Evolutionary conservation across 129 eudicot species (phyloP), one percentile per base, ranked within the genome.

Genomic region (Scalesia atractyloides): DNA sequence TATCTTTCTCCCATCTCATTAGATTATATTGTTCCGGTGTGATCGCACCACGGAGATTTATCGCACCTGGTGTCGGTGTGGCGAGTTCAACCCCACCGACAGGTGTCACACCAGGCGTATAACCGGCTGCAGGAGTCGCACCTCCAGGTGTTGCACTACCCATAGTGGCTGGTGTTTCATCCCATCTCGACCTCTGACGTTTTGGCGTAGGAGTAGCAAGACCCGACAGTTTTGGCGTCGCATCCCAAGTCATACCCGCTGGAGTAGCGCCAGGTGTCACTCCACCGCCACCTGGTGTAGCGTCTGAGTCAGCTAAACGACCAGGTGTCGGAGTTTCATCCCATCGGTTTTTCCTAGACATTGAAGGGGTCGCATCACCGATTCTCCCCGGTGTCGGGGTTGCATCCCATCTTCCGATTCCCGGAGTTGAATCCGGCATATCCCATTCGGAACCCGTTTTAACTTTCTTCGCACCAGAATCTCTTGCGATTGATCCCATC

Each of bases 221-320:
- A 9, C 97, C 98, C 17, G 90, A 77, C 18, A 92, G 80, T 85
- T 94, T 94, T 0, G 98, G 98, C 3, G 98, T 90, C 15, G 98
- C 89, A 73, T 94, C 98, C 98, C 98, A 94, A 6, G 97, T 82
- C 98, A 94, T 94, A 13, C 98, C 98, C n/a, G 98, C 96, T 7
- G 98, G 98, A 7, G 98, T 94, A 14, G 98, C 97, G 9, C 98
- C 98, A 5, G 98, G 98, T 47, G 98, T 90, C 54, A 64, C 90
- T n/a, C 98, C 98, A 51, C 97, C 98, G 48, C 81, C 97, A 46
- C 84, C 78, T 8, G 98, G 98, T 10, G 98, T 94, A 10, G 98
- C 91, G 72, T 94, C 97, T 0, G 98, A 90, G 76, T 94, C 97
- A 65, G 87, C 87, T 48, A 84, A 51, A 17, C 97, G 88, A 4